phyloP scores from a whole-genome alignment of 2,329 filamentous ascomycete genomes.

The Talaromyces piceae region DNA sequence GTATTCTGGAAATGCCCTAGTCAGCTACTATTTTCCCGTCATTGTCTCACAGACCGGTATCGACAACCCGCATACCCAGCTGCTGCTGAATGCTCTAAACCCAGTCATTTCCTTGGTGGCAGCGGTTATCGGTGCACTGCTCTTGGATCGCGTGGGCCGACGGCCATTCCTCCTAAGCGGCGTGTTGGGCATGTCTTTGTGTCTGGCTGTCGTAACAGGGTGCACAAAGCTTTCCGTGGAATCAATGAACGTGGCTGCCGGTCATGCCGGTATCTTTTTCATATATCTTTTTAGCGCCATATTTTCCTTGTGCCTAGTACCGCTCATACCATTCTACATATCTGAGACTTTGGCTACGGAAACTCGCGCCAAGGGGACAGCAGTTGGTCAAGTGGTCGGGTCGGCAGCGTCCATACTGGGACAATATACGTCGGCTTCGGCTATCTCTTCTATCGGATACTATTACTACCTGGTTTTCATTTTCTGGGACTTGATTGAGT shows the following conservation, averaged over 20 bases:
- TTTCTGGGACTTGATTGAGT: conserved; percentile 11
- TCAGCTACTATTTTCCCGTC: conserved; percentile 11
- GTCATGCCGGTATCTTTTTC: conserved; percentile 36
- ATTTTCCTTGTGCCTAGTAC: conserved; percentile 27
- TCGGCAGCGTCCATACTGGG: conserved; percentile 9
- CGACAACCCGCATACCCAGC: conserved; percentile 7
- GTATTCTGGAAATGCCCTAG: conserved; percentile 23
- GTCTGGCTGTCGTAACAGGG: conserved; percentile 9
- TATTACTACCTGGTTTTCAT: conserved; percentile 10
- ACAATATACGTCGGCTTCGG: conserved; percentile 7
- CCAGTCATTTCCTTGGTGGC: conserved; percentile 6
- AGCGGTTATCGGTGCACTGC: conserved; percentile 6
- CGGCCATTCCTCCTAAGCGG: conserved; percentile 6
- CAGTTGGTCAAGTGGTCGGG: conserved; percentile 7
- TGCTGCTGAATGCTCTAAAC: conserved; percentile 8
- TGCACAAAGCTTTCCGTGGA: conserved; percentile 9
- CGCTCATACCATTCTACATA: conserved; percentile 10
- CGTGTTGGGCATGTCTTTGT: conserved; percentile 10
- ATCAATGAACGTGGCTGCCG: conserved; percentile 17
- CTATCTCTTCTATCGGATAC: conserved; percentile 8
- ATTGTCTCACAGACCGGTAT: conserved; percentile 9
- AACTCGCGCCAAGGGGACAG: conserved; percentile 8
- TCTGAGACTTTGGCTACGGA: conserved; percentile 7
- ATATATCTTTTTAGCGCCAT: conserved; percentile 37
- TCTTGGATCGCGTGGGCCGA: conserved; percentile 8